Percentiles rank a stretch among this genome's conserved stretches.
phyloP scores from a whole-genome alignment of 2,329 filamentous ascomycete species.

The Xylariaceae sp. region DNA sequence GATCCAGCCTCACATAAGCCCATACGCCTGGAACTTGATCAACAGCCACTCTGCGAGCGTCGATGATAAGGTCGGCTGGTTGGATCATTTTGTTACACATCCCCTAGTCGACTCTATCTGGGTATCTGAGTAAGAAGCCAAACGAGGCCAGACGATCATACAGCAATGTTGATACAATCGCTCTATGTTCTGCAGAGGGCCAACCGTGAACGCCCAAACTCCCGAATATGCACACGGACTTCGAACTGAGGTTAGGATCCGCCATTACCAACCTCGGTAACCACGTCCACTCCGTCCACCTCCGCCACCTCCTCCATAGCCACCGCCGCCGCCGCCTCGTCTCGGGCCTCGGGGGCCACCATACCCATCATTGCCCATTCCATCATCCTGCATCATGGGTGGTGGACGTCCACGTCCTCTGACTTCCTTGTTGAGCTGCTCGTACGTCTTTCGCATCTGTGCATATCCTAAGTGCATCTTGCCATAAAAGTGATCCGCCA shows the following conservation, averaged over 20 bases:
- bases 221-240: conserved; percentile 19
- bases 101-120: no score
- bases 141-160: no score
- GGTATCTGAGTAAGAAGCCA: no score
- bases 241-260: background rate
- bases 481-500: conserved; percentile 97
- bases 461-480: conserved; percentile 99
- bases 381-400: conserved; percentile 37
- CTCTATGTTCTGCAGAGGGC: no score
- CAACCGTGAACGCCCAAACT: conserved; percentile 10
- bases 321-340: conserved; percentile 49
- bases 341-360: conserved; percentile 48
- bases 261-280: conserved; percentile 47
- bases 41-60: no score
- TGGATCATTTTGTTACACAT: no score
- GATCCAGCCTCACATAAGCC: no score
- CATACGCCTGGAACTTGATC: no score
- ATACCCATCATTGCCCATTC: conserved; percentile 47
- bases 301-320: conserved; percentile 43
- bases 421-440: conserved; percentile 81
- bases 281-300: conserved; percentile 34
- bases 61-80: no score
- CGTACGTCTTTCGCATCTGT: conserved; percentile 93
- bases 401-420: conserved; percentile 61
- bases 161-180: no score